Conservation (phyloP, 805 yeast species). For the Metschnikowia sp. region DNA sequence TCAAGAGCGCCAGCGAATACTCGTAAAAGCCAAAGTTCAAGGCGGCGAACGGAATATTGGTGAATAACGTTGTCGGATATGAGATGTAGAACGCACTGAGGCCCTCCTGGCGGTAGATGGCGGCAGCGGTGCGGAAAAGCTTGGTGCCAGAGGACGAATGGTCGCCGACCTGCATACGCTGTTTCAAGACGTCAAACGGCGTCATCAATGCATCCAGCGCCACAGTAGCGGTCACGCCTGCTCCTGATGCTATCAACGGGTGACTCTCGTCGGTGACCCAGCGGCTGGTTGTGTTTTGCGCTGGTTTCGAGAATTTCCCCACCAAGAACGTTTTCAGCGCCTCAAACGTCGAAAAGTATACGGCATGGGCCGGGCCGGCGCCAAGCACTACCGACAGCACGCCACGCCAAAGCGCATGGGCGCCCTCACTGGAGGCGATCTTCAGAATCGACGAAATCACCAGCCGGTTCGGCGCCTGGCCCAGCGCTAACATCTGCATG, state of each 20-base stretch:
- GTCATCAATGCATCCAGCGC: constrained; percentile 95
- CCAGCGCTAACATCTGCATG: constrained; percentile 63
- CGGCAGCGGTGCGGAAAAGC: constrained; percentile 37
- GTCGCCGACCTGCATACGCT: constrained; percentile 71
- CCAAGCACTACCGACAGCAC: constrained; percentile 88
- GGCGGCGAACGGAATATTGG: constrained; percentile 94
- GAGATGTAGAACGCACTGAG: constrained; percentile 82
- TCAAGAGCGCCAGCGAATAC: constrained; percentile 68
- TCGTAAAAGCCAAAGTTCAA: constrained; percentile 92
- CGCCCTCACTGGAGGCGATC: constrained; percentile 86
- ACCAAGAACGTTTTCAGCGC: constrained; percentile 60
- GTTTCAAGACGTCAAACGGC: constrained; percentile 93
- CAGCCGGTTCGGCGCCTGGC: constrained; percentile 29
- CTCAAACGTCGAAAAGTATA: constrained; percentile 93
- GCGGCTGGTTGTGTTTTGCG: constrained; percentile 32
- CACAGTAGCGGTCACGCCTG: constrained; percentile 91
- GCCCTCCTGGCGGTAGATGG: constrained; percentile 62
- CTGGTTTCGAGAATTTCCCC: constrained; percentile 34
- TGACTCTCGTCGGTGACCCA: constrained; percentile 64
- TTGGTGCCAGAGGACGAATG: constrained; percentile 26
- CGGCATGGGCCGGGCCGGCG: constrained; percentile 99
- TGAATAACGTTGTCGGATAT: constrained; percentile 88
- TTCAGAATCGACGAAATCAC: constrained; percentile 66
- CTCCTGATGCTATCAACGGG: constrained; percentile 77
- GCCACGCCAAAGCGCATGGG: constrained; percentile 88